Evolutionary conservation across 2,329 filamentous ascomycete genomes (phyloP), one percentile per base, ranked within the genome.

Genomic region (Alternaria dauci): DNA sequence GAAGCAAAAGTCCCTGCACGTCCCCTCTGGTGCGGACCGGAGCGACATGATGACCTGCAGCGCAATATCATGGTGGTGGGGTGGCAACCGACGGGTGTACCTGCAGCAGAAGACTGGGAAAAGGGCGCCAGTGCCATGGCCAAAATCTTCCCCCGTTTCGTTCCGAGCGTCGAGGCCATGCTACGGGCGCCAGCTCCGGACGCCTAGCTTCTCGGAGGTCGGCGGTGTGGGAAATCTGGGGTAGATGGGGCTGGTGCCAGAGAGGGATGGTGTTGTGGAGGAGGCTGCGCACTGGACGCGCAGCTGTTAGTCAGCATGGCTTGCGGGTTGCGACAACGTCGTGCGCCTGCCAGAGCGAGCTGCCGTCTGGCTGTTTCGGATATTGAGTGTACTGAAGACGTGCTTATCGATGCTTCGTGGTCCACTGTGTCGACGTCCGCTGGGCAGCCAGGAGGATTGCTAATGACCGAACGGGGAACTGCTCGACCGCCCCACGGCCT

Each of bases 21-120:
- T 38, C 34, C 34, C 7, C 34, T 38, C 16, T 38, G 34, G 34
- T 38, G 34, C 34, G 34, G 34, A 38, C 34, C 34, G 34, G 34
- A 8, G 6, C 34, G 34, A 38, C 14, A 38, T 38, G 16, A 69
- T 68, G 64, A 52, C 61, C 54, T 61, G 63, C 58, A 48, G 55
- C 25, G 26, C 55, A 32, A 51, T 47, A 50, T 58, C 46, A 50
- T 23, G 58, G 54, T 65, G 68, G 68, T 64, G 63, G 57, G 64
- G 65, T 67, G 63, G 65, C 61, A 34, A 65, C 48, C 11, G 55
- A 63, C 67, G 66, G 55, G 60, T 70, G 74, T 75, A 73, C 74
- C 74, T 77, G 75, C 75, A 77, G 70, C 48, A 68, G 62, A 58
- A 16, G 60, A 55, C 62, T 56, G 59, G 62, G 56, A 58, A 53